Evolutionary conservation across 345 rosid species (phyloP).

Genomic region (Xanthoceras sorbifolium): DNA sequence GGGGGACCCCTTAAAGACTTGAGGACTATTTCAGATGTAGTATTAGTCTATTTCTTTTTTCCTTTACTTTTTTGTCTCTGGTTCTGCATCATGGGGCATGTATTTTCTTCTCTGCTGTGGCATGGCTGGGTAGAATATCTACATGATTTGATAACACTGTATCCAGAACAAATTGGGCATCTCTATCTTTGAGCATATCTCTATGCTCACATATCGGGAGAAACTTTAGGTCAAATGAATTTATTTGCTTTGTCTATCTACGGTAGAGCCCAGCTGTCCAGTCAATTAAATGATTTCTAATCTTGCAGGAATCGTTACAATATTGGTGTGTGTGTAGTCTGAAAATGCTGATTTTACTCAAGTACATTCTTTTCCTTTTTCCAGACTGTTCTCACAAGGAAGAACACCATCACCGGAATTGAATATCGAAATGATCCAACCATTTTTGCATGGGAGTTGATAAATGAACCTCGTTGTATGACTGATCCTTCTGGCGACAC

Average conservation of each 20-base stretch:
- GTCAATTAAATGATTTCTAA: not conserved
- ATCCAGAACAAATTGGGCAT: not conserved
- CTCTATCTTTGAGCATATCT: not conserved
- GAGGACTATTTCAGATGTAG: not conserved
- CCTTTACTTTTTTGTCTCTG: not conserved
- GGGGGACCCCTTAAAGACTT: not conserved
- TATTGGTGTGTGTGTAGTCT: not conserved
- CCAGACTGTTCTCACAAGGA: constrained; percentile 79
- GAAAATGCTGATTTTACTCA: constrained; percentile 6
- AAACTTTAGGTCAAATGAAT: not conserved
- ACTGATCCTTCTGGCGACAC: constrained; percentile 92
- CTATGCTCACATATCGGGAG: not conserved
- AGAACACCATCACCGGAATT: constrained; percentile 82
- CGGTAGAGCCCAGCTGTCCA: not conserved
- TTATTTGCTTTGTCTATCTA: not conserved
- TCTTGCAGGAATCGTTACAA: constrained; percentile 4
- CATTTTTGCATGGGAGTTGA: constrained; percentile 94
- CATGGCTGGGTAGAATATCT: not conserved
- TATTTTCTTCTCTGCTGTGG: not conserved
- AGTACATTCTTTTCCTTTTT: constrained; percentile 21
- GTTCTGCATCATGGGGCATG: not conserved
- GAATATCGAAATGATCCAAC: constrained; percentile 89
- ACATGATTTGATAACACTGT: not conserved
- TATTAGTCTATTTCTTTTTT: not conserved
- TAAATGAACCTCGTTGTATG: constrained; percentile 93